Base-by-base conservation (phyloP, 1,139 yeast species). In the Spathaspora jeffriesii region DNA sequence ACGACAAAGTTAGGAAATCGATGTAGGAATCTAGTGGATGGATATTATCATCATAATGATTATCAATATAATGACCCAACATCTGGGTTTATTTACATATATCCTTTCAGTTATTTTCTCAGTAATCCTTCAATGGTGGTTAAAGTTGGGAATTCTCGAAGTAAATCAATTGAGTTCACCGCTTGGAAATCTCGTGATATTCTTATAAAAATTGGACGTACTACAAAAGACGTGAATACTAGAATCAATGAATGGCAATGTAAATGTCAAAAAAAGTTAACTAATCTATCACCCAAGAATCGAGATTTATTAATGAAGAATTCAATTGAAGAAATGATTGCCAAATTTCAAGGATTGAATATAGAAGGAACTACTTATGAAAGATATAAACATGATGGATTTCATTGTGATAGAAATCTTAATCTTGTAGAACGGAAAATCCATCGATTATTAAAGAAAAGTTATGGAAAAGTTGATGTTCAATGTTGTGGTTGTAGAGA, bases 121-220 rank as follows among this genome's bases (percentile, higher is more conserved):
- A 55, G 11, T n/a, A 14, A 22, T 5, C 11, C 17, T 6, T 58
- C 48, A 4, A 65, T 62, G 66, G 43, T 36, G 20, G 64, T 73
- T 48, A 58, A 64, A 44, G 74, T 71, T 2, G 61, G 65, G 43
- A 71, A 73, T 49, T 50, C 67, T 25, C 52, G 54, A 21, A 60
- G 64, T 45, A 44, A 63, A 46, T 63, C 78, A 74, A 57, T 59
- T 6, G 55, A 64, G 5, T 76, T 78, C 53, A 62, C 77, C 34
- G 67, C 81, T 1, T 66, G 63, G 40, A 64, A 65, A 38, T 67
- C 72, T 21, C 58, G 63, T 8, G 65, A 68, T 43, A 69, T 78
- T 1, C 62, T 82, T 22, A 62, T 82, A 15, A 82, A 82, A 50
- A 74, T 82, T 4, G 88, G 88, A 0, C 73, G 71, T 71, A 82